A percentile compares a stretch with the other conserved stretches of the same genome.
phyloP scores from a whole-genome alignment of 108 stramenopile species.

The Cyclotella kingstonii region DNA sequence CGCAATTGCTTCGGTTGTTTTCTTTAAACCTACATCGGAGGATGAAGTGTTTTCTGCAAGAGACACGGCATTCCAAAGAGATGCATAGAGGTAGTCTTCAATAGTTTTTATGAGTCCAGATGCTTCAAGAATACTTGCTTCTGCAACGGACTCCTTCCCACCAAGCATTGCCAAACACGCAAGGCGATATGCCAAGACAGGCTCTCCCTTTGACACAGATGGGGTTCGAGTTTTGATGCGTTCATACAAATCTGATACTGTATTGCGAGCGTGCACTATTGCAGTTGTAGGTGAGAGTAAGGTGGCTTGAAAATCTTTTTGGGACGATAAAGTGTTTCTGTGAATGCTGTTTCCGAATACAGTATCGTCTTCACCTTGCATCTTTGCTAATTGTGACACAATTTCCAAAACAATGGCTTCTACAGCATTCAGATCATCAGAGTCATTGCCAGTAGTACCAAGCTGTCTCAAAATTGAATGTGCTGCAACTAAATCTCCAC shows the following conservation, averaged over 20 bases:
- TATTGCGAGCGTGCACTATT: constrained; percentile 26
- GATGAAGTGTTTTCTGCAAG: constrained; percentile 29
- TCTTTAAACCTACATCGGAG: constrained; percentile 12
- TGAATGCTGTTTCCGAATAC: constrained; percentile 23
- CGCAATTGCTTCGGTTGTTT: constrained; percentile 36
- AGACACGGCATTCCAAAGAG: constrained; percentile 60
- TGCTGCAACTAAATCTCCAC: constrained; percentile 18
- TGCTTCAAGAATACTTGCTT: constrained; percentile 22
- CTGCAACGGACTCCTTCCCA: constrained; percentile 40
- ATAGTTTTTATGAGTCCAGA: constrained; percentile 54
- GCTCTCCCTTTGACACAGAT: not conserved
- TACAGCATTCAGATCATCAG: constrained; percentile 9
- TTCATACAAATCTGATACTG: constrained; percentile 36
- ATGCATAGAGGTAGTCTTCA: constrained; percentile 78
- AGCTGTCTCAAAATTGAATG: constrained; percentile 12
- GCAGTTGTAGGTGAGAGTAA: constrained; percentile 21
- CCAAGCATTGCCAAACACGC: constrained; percentile 45
- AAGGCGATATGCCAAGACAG: constrained; percentile 10
- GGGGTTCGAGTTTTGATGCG: constrained; percentile 16
- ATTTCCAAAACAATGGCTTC: constrained; percentile 24
- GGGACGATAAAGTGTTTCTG: not conserved
- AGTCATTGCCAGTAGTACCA: constrained; percentile 3
- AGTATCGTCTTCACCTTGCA: constrained; percentile 23
- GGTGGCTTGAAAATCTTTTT: not conserved
- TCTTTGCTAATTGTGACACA: constrained; percentile 16